Percentiles rank a stretch among this genome's conserved stretches.
Conservation (phyloP, 495 filamentous ascomycete species). For the Xylaria bambusicola region DNA sequence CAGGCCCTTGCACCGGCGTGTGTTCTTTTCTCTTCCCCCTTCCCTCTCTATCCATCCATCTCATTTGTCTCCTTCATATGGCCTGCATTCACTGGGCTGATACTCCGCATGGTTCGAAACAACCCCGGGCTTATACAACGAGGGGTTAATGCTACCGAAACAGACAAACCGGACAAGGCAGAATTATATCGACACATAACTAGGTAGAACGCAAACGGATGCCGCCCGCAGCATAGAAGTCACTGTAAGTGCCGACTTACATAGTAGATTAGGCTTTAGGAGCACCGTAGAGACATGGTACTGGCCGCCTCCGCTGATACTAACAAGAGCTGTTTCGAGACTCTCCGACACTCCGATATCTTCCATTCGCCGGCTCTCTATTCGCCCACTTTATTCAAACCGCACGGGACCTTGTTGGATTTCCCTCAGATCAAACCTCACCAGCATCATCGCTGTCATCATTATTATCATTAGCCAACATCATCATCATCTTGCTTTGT, state of each 20-base stretch:
- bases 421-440: conserved; percentile 5
- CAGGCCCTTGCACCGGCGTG: conserved; percentile 1
- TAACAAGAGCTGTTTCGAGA: background rate
- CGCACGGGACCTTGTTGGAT: conserved; percentile 4
- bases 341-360: conserved; percentile 13
- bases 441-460: conserved; percentile 11
- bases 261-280: background rate
- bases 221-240: background rate
- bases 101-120: conserved; percentile 1
- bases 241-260: background rate
- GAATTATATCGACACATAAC: background rate
- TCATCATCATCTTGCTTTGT: too few species aligned
- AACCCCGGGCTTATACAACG: background rate
- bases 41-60: background rate
- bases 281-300: background rate
- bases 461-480: background rate
- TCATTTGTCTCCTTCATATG: background rate
- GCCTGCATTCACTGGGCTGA: background rate
- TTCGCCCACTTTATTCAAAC: conserved; percentile 10
- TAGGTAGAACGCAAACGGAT: background rate
- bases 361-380: background rate
- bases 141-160: conserved; percentile 3
- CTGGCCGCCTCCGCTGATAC: background rate
- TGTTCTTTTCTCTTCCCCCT: background rate
- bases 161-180: background rate